Evolutionary conservation across 2,329 filamentous ascomycete species (phyloP).

Genomic region (Microsporum ferrugineum): DNA sequence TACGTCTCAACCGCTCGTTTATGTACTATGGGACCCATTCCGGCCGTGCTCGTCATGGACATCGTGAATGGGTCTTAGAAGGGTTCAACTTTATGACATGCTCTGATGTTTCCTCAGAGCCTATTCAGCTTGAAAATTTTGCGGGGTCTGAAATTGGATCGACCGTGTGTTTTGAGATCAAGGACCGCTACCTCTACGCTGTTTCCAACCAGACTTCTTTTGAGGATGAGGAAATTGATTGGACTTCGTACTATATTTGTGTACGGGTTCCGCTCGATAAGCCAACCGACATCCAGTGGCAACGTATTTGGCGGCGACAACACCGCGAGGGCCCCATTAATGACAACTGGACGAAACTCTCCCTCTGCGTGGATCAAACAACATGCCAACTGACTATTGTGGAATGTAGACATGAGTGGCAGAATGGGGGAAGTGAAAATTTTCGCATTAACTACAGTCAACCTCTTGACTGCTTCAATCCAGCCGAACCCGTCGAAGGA

Average conservation of each 20-base stretch:
- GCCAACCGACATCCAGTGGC: constrained; percentile 37
- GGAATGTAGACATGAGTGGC: constrained; percentile 60
- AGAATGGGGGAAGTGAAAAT: constrained; percentile 44
- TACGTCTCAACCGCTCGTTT: constrained; percentile 50
- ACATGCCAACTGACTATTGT: constrained; percentile 50
- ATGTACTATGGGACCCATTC: constrained; percentile 58
- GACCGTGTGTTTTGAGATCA: constrained; percentile 60
- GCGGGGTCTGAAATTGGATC: constrained; percentile 55
- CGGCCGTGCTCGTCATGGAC: constrained; percentile 40
- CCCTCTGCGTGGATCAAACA: constrained; percentile 48
- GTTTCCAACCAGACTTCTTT: constrained; percentile 55
- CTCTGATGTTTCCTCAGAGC: constrained; percentile 33
- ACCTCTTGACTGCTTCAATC: constrained; percentile 21
- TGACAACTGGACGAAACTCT: constrained; percentile 60
- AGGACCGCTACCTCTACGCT: constrained; percentile 55
- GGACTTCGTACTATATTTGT: constrained; percentile 57
- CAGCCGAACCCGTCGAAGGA: constrained; percentile 9
- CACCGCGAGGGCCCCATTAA: constrained; percentile 61
- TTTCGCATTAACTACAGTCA: constrained; percentile 55
- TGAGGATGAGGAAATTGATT: constrained; percentile 52
- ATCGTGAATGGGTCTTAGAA: constrained; percentile 50
- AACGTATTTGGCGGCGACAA: constrained; percentile 52
- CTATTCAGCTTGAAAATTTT: constrained; percentile 46
- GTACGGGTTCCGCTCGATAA: constrained; percentile 48
- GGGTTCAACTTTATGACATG: constrained; percentile 39